Conservation (phyloP, 805 yeast species). For the Hanseniaspora lachancei region DNA sequence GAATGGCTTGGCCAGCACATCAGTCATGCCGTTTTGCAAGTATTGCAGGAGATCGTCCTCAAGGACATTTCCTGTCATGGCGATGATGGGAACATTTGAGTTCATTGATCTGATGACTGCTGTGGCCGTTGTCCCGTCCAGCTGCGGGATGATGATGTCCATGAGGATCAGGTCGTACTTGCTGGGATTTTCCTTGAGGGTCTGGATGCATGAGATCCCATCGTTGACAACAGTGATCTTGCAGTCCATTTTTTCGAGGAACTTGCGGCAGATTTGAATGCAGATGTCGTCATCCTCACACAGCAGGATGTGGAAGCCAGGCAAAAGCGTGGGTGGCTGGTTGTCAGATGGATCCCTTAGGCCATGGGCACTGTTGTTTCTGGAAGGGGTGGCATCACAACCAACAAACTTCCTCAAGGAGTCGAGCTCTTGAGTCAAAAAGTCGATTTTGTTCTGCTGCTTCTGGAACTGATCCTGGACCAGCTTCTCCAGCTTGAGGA, state of each 20-base stretch:
- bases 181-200: constrained; percentile 43
- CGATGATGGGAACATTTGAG: constrained; percentile 75
- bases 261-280: constrained; percentile 68
- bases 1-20: constrained; percentile 86
- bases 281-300: constrained; percentile 78
- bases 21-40: constrained; percentile 80
- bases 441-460: constrained; percentile 1
- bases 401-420: not conserved
- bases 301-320: constrained; percentile 54
- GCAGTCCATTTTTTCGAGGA: constrained; percentile 77
- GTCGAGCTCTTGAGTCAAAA: not conserved
- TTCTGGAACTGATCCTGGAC: not conserved
- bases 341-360: not conserved
- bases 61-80: constrained; percentile 85
- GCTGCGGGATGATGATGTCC: constrained; percentile 84
- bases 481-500: not conserved
- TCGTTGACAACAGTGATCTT: constrained; percentile 86
- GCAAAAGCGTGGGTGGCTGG: constrained; percentile 9
- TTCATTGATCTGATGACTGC: constrained; percentile 78
- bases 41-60: constrained; percentile 70
- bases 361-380: not conserved
- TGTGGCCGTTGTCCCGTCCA: constrained; percentile 84
- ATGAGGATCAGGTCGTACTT: constrained; percentile 65
- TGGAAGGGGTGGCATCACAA: not conserved
- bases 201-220: constrained; percentile 77